Evolutionary conservation across 306 rosid genomes (phyloP).

Genomic region (Styphnolobium japonicum): DNA sequence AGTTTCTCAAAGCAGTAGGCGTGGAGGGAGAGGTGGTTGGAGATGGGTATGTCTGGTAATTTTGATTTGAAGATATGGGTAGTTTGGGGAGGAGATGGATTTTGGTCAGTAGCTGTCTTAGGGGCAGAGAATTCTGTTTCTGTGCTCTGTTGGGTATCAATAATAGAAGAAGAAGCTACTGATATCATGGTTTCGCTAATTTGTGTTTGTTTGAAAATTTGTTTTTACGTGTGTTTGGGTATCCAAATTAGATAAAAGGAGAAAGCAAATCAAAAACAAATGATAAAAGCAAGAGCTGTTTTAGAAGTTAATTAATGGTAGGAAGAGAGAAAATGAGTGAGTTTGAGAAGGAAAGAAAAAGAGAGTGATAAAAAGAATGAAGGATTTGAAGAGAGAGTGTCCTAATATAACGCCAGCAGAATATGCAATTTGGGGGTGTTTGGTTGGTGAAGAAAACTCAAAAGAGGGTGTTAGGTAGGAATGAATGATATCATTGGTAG

Average conservation of each 20-base stretch:
- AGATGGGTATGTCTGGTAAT: conserved; percentile 67
- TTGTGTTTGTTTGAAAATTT: background rate
- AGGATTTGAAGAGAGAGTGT: background rate
- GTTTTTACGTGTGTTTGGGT: background rate
- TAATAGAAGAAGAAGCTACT: conserved; percentile 44
- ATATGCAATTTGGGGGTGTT: background rate
- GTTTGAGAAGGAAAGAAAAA: background rate
- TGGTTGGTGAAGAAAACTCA: conserved; percentile 19
- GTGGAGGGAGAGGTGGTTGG: conserved; percentile 76
- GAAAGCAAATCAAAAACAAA: background rate
- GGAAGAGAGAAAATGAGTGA: background rate
- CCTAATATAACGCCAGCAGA: background rate
- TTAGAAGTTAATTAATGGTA: too few species aligned
- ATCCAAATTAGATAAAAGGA: too few species aligned
- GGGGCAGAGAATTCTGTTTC: conserved; percentile 24
- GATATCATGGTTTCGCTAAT: conserved; percentile 41
- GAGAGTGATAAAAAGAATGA: background rate
- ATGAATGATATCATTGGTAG: conserved; percentile 18
- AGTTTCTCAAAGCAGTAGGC: conserved; percentile 56
- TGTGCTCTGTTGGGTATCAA: conserved; percentile 42
- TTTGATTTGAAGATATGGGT: conserved; percentile 55
- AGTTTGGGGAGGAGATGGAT: background rate
- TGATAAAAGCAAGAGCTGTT: background rate
- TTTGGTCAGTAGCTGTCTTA: background rate
- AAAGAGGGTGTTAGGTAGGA: conserved; percentile 27